These are phyloP conservation scores for Cadophora gregata DNA, from an alignment of 2,329 filamentous ascomycete species.

Conservation along the genomic window DNA sequence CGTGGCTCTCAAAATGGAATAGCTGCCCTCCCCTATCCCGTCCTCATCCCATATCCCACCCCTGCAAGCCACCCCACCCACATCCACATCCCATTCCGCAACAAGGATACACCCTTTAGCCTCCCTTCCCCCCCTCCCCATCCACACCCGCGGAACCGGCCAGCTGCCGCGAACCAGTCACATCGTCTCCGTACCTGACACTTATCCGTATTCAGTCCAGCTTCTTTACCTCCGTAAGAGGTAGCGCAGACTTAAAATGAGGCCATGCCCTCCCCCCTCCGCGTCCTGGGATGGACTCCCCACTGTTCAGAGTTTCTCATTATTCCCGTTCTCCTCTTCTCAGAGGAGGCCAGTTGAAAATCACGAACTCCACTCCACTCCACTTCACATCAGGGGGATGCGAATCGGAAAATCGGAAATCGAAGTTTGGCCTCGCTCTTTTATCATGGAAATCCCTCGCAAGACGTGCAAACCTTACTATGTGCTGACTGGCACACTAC, in stretches of 20 bases:
- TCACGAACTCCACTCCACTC: too few species aligned
- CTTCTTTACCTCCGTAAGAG: too few species aligned
- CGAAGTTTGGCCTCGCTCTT: too few species aligned
- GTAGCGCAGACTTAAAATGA: neutral
- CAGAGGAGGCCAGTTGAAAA: too few species aligned
- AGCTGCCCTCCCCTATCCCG: neutral
- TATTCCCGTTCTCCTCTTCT: neutral
- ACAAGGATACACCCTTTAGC: conserved; percentile 4
- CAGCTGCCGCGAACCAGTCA: conserved; percentile 20
- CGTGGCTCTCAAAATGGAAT: conserved; percentile 19
- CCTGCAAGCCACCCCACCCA: neutral
- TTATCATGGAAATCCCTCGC: too few species aligned
- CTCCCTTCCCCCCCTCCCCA: neutral
- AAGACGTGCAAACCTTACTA: too few species aligned
- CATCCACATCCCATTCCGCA: neutral
- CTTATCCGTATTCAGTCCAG: neutral
- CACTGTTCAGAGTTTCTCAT: too few species aligned
- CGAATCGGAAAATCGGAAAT: too few species aligned
- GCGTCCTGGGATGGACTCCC: neutral
- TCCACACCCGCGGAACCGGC: conserved; percentile 23
- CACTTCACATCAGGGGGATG: neutral
- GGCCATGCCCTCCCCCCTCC: conserved; percentile 6
- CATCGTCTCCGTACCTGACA: conserved; percentile 11
- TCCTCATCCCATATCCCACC: neutral
- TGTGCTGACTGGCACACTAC: too few species aligned